A percentile compares a stretch with the other conserved stretches of the same genome.
phyloP scores from a whole-genome alignment of 2,329 filamentous ascomycete species.

The Cyphellophora europaea region DNA sequence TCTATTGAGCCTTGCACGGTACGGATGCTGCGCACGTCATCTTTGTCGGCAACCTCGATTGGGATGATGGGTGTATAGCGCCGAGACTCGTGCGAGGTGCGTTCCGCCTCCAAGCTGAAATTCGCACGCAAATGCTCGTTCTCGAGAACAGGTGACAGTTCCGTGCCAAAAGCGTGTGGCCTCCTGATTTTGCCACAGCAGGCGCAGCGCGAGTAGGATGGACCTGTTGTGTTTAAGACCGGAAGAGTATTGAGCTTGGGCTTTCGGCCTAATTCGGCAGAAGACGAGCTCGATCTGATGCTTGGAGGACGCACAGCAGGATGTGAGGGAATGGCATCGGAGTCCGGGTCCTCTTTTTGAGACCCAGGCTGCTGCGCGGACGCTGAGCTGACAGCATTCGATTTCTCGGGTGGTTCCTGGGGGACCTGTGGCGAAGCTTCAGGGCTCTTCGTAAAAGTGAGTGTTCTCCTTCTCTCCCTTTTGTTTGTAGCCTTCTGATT shows the following conservation, averaged over 20 bases:
- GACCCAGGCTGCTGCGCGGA: too few species aligned
- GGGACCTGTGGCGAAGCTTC: slow-evolving; percentile 1
- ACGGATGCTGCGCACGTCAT: neutral
- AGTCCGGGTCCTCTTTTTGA: slow-evolving; percentile 4
- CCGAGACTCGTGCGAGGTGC: slow-evolving; percentile 10
- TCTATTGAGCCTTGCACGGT: slow-evolving; percentile 16
- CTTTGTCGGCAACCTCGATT: slow-evolving; percentile 12
- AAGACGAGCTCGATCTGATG: neutral
- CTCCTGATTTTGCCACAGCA: slow-evolving; percentile 18
- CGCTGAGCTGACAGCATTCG: too few species aligned
- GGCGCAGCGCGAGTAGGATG: slow-evolving; percentile 14
- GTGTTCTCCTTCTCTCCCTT: slow-evolving; percentile 10
- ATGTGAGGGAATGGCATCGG: slow-evolving; percentile 8
- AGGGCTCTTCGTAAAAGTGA: slow-evolving; percentile 5
- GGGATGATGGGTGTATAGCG: slow-evolving; percentile 17
- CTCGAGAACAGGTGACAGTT: slow-evolving; percentile 17
- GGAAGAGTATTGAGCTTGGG: neutral
- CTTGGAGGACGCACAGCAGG: slow-evolving; percentile 11
- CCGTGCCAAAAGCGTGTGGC: slow-evolving; percentile 10
- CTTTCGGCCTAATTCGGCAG: neutral
- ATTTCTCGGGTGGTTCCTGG: neutral
- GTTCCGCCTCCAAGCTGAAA: slow-evolving; percentile 17
- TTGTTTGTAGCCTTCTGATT: slow-evolving; percentile 6
- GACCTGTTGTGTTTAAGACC: neutral
- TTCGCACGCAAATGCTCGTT: slow-evolving; percentile 18